These are phyloP conservation scores for Streptanthus diversifolius DNA, from an alignment of 345 rosid genomes.

Conservation along the genomic window DNA sequence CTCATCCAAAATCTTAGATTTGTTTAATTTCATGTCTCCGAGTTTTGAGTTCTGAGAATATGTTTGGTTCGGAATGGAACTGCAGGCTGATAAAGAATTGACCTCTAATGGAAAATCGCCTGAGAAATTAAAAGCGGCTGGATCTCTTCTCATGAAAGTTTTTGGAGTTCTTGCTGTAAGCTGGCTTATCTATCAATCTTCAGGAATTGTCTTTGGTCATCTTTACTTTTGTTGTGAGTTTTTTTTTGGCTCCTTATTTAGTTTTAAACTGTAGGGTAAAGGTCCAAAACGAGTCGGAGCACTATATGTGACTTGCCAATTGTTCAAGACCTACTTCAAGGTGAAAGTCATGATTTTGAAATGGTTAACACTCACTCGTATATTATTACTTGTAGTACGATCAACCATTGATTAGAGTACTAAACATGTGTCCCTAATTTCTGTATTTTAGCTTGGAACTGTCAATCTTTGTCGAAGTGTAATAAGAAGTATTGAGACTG, in stretches of 20 bases:
- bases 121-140: slow-evolving; percentile 91
- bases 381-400: not conserved
- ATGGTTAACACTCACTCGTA: not conserved
- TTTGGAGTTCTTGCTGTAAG: slow-evolving; percentile 97
- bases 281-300: slow-evolving; percentile 96
- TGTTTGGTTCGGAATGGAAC: slow-evolving; percentile 12
- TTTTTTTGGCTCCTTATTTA: not conserved
- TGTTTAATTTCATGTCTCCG: not conserved
- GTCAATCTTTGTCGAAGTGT: slow-evolving; percentile 98
- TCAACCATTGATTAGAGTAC: not conserved
- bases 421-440: slow-evolving; percentile 3
- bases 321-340: slow-evolving; percentile 93
- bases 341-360: slow-evolving; percentile 34
- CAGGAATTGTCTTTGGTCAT: not conserved
- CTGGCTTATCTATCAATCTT: slow-evolving; percentile 15
- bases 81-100: slow-evolving; percentile 83
- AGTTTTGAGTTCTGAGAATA: not conserved
- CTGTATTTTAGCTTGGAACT: slow-evolving; percentile 83
- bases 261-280: slow-evolving; percentile 61
- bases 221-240: slow-evolving; percentile 14
- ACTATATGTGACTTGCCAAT: slow-evolving; percentile 88
- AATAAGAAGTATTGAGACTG: slow-evolving; percentile 95
- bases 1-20: not conserved
- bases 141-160: slow-evolving; percentile 93
- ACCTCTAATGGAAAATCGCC: slow-evolving; percentile 81